Percentiles rank a stretch among this genome's conserved stretches.
These are phyloP conservation scores for Fusarium clavum DNA, from an alignment of 2,329 filamentous ascomycete genomes.

Conservation along the genomic window DNA sequence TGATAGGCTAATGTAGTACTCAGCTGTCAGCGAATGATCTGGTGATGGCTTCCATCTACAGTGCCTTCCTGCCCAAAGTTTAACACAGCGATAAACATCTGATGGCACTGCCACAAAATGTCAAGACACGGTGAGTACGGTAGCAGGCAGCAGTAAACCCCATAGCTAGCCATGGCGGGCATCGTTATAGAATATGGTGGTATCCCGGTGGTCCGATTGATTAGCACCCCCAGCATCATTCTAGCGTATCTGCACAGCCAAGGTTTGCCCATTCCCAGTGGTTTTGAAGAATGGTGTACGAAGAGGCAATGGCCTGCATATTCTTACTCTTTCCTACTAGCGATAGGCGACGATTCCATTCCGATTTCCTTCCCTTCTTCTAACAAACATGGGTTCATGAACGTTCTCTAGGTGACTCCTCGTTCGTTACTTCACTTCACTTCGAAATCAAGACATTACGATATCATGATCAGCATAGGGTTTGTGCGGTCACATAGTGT, in stretches of 20 bases:
- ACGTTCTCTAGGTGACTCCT: conserved; percentile 1
- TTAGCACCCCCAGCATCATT: conserved; percentile 29
- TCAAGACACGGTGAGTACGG: background rate
- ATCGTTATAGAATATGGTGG: conserved; percentile 17
- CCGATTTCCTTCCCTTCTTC: conserved; percentile 10
- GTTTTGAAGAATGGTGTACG: conserved; percentile 39
- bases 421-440: background rate
- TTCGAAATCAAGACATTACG: conserved; percentile 15
- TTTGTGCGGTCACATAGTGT: conserved; percentile 9
- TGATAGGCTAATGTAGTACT: conserved; percentile 10
- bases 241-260: conserved; percentile 31
- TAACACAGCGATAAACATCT: conserved; percentile 20
- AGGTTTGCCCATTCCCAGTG: conserved; percentile 26
- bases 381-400: conserved; percentile 15
- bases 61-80: conserved; percentile 25
- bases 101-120: conserved; percentile 9
- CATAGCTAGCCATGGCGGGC: background rate
- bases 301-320: conserved; percentile 13
- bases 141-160: background rate
- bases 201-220: conserved; percentile 23
- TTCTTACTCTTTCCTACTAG: conserved; percentile 2
- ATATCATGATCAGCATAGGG: conserved; percentile 22
- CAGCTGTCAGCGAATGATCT: conserved; percentile 19
- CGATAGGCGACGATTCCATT: conserved; percentile 4
- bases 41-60: conserved; percentile 34